These are phyloP conservation scores for Verruconis gallopava DNA, from an alignment of 2,329 filamentous ascomycete genomes.

Conservation along the genomic window DNA sequence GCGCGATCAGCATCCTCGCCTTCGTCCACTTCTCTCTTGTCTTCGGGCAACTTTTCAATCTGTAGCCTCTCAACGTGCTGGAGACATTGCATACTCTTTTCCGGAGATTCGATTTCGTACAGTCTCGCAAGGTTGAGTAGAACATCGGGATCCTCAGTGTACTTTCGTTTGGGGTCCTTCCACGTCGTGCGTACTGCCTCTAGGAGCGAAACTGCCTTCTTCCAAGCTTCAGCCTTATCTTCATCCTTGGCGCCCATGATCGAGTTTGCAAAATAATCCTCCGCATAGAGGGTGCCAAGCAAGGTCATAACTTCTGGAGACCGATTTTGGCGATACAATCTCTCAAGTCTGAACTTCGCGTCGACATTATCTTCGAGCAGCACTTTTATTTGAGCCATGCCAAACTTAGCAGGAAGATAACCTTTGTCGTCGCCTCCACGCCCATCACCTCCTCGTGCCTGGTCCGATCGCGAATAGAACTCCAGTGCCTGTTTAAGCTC, in stretches of 20 bases:
- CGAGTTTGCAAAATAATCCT: conserved; percentile 79
- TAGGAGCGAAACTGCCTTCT: conserved; percentile 73
- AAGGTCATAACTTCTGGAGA: conserved; percentile 82
- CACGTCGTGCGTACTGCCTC: conserved; percentile 76
- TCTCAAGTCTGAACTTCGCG: conserved; percentile 86
- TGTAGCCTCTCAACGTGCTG: conserved; percentile 88
- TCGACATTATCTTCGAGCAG: conserved; percentile 74
- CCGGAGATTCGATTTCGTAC: conserved; percentile 74
- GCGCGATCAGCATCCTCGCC: conserved; percentile 43
- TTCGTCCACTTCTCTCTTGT: conserved; percentile 20
- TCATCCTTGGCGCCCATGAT: conserved; percentile 55
- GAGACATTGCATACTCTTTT: conserved; percentile 84
- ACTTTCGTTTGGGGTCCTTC: conserved; percentile 83
- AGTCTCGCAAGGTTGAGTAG: conserved; percentile 82
- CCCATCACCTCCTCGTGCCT: conserved; percentile 69
- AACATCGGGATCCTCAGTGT: conserved; percentile 71
- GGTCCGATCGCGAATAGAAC: conserved; percentile 81
- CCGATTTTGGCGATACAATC: conserved; percentile 78
- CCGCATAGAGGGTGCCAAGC: conserved; percentile 81
- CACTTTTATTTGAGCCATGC: conserved; percentile 78
- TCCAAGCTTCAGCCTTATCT: conserved; percentile 47
- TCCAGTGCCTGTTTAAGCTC: conserved; percentile 65
- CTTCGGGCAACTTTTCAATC: conserved; percentile 51
- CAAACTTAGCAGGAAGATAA: conserved; percentile 89
- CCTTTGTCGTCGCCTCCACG: conserved; percentile 83